These are phyloP conservation scores for Alternaria ethzedia DNA, from an alignment of 2,329 filamentous ascomycete species.

Conservation along the genomic window DNA sequence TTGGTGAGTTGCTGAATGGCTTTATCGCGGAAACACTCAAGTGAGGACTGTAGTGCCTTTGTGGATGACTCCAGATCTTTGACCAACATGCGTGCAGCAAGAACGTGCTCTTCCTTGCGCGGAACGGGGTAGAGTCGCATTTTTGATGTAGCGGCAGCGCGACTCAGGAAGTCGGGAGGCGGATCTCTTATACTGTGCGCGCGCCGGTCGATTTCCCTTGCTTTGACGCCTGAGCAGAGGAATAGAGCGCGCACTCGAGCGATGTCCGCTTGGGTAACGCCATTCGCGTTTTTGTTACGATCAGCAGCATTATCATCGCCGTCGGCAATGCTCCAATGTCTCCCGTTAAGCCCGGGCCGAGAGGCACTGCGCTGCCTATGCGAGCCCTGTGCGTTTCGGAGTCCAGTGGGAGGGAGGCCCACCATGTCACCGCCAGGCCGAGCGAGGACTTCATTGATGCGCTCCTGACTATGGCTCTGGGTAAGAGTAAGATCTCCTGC, in stretches of 20 bases:
- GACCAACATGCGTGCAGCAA: conserved; percentile 61
- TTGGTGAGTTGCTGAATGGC: conserved; percentile 54
- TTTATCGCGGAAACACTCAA: conserved; percentile 56
- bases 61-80: conserved; percentile 55
- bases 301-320: conserved; percentile 38
- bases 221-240: conserved; percentile 86
- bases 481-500: conserved; percentile 28
- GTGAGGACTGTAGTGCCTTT: conserved; percentile 57
- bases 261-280: conserved; percentile 69
- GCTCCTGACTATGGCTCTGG: conserved; percentile 30
- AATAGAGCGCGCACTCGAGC: conserved; percentile 79
- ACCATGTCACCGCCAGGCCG: conserved; percentile 37
- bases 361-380: conserved; percentile 33
- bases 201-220: conserved; percentile 75
- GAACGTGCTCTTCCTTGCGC: conserved; percentile 59
- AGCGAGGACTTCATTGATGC: conserved; percentile 41
- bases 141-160: conserved; percentile 54
- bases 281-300: conserved; percentile 31
- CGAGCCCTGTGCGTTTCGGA: conserved; percentile 25
- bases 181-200: conserved; percentile 57
- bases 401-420: conserved; percentile 38
- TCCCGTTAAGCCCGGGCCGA: conserved; percentile 48
- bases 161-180: conserved; percentile 44
- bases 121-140: conserved; percentile 53
- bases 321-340: conserved; percentile 66